Percentiles rank a stretch among this genome's conserved stretches.
Evolutionary conservation across 1,139 yeast genomes (phyloP).

Genomic region (Suzukiozyma palmioleophila): DNA sequence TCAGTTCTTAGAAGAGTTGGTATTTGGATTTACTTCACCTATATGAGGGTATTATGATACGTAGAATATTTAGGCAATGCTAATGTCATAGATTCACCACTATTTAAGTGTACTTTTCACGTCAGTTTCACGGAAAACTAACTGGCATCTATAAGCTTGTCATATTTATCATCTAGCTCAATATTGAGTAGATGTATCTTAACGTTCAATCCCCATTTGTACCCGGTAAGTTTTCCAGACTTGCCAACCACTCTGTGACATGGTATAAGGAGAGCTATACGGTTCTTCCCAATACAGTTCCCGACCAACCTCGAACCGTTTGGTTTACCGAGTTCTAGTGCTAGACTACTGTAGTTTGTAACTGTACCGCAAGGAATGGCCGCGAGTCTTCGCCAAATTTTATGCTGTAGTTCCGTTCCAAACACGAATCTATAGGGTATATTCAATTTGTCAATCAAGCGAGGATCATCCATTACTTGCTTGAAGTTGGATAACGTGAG

Average conservation of each 20-base stretch:
- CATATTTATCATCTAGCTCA: slow-evolving; percentile 8
- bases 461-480: slow-evolving; percentile 12
- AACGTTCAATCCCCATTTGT: slow-evolving; percentile 18
- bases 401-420: slow-evolving; percentile 21
- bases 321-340: slow-evolving; percentile 13
- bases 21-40: too few species aligned
- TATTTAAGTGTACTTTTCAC: too few species aligned
- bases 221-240: slow-evolving; percentile 17
- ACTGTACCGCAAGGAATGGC: slow-evolving; percentile 13
- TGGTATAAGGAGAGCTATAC: slow-evolving; percentile 20
- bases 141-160: background rate
- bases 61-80: too few species aligned
- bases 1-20: too few species aligned
- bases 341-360: slow-evolving; percentile 15
- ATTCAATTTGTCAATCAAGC: slow-evolving; percentile 5
- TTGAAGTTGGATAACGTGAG: slow-evolving; percentile 11
- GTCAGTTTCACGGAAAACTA: too few species aligned
- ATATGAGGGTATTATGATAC: too few species aligned
- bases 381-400: slow-evolving; percentile 19
- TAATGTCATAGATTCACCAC: too few species aligned
- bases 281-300: slow-evolving; percentile 21
- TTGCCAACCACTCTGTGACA: slow-evolving; percentile 22
- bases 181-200: slow-evolving; percentile 12
- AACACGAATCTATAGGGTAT: slow-evolving; percentile 13
- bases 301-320: slow-evolving; percentile 20